Conservation (phyloP, 129 eudicot species). For the Heracleum sosnowskyi region DNA sequence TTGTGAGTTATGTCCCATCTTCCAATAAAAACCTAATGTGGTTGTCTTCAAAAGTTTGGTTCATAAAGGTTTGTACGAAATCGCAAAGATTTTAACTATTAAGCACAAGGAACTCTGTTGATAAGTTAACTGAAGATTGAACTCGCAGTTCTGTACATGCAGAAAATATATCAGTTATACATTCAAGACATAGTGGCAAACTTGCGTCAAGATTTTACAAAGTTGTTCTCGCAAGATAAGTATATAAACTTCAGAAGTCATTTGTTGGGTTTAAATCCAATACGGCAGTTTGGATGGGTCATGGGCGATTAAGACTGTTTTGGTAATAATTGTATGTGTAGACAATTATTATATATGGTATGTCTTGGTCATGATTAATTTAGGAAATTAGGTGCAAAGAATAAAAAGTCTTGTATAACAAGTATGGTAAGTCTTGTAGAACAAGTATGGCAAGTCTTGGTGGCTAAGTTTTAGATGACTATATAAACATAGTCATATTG, state of each 20-base stretch:
- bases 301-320: too few relatives aligned
- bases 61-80: neutral
- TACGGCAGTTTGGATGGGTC: too few relatives aligned
- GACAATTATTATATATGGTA: too few relatives aligned
- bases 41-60: neutral
- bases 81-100: neutral
- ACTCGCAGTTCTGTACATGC: neutral
- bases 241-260: neutral
- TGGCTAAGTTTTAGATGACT: too few relatives aligned
- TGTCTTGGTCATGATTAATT: too few relatives aligned
- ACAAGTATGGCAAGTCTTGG: too few relatives aligned
- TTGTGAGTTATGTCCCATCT: neutral
- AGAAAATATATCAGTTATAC: neutral
- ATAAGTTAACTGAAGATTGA: neutral
- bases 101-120: neutral
- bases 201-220: neutral
- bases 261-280: too few relatives aligned
- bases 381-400: too few relatives aligned
- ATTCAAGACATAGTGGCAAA: neutral
- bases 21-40: neutral
- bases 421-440: too few relatives aligned
- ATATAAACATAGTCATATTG: too few relatives aligned
- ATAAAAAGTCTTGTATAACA: too few relatives aligned
- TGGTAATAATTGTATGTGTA: too few relatives aligned
- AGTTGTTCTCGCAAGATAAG: neutral